phyloP scores from a whole-genome alignment of 2,329 filamentous ascomycete species.

The Penicillium capsulatum region DNA sequence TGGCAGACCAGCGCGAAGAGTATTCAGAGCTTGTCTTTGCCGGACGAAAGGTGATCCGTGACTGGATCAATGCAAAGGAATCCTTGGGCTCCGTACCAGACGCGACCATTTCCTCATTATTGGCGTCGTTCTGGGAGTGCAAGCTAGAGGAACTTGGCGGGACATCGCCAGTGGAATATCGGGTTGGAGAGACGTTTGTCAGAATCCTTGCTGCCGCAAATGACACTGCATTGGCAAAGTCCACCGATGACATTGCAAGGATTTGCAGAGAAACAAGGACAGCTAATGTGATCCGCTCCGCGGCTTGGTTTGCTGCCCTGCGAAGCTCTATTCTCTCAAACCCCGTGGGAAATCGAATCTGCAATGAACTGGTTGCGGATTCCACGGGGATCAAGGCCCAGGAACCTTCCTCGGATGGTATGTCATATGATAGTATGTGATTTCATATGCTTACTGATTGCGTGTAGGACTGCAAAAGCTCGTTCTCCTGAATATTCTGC shows the following conservation, averaged over 20 bases:
- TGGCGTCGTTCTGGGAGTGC: slow-evolving; percentile 33
- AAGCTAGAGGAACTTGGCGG: slow-evolving; percentile 31
- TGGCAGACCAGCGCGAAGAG: slow-evolving; percentile 49
- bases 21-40: slow-evolving; percentile 52
- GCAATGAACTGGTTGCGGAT: slow-evolving; percentile 59
- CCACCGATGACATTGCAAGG: slow-evolving; percentile 30
- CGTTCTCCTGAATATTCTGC: slow-evolving; percentile 52
- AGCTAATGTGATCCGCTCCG: slow-evolving; percentile 45
- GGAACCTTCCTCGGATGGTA: slow-evolving; percentile 43
- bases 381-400: slow-evolving; percentile 52
- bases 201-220: slow-evolving; percentile 37
- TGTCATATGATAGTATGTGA: slow-evolving; percentile 8
- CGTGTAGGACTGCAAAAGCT: slow-evolving; percentile 47
- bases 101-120: slow-evolving; percentile 21
- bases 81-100: slow-evolving; percentile 13
- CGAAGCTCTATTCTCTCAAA: slow-evolving; percentile 48
- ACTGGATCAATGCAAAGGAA: slow-evolving; percentile 37
- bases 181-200: slow-evolving; percentile 40
- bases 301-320: slow-evolving; percentile 48
- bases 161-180: slow-evolving; percentile 34
- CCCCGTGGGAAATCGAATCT: slow-evolving; percentile 49
- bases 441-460: slow-evolving; percentile 10
- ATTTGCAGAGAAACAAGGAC: slow-evolving; percentile 35
- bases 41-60: slow-evolving; percentile 46
- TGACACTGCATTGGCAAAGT: slow-evolving; percentile 23